Conservation (phyloP, 495 filamentous ascomycete genomes). For the Aspergillus taichungensis region DNA sequence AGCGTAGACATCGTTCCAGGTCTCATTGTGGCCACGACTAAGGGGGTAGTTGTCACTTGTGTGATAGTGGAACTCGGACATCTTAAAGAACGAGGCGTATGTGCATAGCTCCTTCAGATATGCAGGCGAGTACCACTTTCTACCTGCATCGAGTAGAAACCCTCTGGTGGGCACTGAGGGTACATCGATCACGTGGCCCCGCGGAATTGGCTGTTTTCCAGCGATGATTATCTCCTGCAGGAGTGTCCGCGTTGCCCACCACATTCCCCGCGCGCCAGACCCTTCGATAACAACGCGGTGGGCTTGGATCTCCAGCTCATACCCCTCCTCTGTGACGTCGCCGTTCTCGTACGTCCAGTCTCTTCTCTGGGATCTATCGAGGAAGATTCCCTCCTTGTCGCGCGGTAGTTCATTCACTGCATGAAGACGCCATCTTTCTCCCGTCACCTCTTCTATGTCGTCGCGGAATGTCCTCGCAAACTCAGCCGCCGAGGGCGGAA, state of each 20-base stretch:
- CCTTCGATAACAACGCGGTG: conserved; percentile 31
- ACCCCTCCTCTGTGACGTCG: conserved; percentile 37
- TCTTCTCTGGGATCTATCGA: conserved; percentile 10
- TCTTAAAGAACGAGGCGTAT: conserved; percentile 48
- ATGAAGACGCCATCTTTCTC: conserved; percentile 18
- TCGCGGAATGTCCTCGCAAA: conserved; percentile 39
- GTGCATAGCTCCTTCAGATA: conserved; percentile 50
- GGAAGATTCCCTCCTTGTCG: conserved; percentile 23
- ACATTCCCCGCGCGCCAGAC: conserved; percentile 43
- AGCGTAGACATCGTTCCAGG: conserved; percentile 42
- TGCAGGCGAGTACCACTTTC: conserved; percentile 45
- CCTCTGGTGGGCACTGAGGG: conserved; percentile 42
- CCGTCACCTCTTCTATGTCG: conserved; percentile 34
- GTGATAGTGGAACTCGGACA: conserved; percentile 51
- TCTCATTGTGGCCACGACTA: conserved; percentile 42
- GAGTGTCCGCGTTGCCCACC: conserved; percentile 47
- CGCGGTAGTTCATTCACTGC: conserved; percentile 15
- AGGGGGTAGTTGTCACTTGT: conserved; percentile 49
- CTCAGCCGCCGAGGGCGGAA: conserved; percentile 40
- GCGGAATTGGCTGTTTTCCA: conserved; percentile 15
- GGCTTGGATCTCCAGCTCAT: conserved; percentile 26
- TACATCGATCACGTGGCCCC: conserved; percentile 28
- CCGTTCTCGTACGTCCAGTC: conserved; percentile 40
- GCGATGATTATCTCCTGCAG: conserved; percentile 36
- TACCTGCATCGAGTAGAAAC: conserved; percentile 46